Evolutionary conservation across 768 basidiomycete genomes (phyloP).

Genomic region (Mycena rebaudengoi): DNA sequence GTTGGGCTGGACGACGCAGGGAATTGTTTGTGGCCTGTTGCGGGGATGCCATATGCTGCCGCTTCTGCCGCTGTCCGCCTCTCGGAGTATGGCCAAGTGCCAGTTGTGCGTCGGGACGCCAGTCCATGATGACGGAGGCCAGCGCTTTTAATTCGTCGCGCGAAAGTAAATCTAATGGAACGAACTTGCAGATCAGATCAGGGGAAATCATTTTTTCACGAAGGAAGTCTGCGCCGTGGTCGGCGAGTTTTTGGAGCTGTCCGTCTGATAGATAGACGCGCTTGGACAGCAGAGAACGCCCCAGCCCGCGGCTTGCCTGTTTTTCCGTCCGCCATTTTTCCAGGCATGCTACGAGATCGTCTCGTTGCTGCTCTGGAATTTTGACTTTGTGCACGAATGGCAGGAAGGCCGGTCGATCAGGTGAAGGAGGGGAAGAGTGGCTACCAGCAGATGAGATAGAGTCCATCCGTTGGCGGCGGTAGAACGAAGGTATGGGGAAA

Average conservation of each 20-base stretch:
- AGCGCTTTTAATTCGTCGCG: neutral
- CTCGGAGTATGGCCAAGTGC: neutral
- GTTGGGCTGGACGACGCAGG: neutral
- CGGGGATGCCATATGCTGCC: neutral
- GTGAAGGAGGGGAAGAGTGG: neutral
- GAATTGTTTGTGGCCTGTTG: neutral
- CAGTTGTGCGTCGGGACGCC: constrained; percentile 7
- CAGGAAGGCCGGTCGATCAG: neutral
- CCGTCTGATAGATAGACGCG: neutral
- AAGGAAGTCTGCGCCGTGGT: constrained; percentile 1
- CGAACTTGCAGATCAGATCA: constrained; percentile 10
- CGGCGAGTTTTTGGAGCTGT: constrained; percentile 4
- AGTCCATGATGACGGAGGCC: constrained; percentile 7
- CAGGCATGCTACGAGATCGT: neutral
- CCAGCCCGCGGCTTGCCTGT: neutral
- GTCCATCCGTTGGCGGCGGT: constrained; percentile 9
- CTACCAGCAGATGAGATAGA: neutral
- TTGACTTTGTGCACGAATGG: neutral
- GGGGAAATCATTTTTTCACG: neutral
- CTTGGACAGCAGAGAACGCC: constrained; percentile 5
- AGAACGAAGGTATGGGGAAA: constrained; percentile 5
- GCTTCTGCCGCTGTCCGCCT: neutral
- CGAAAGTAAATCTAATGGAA: neutral
- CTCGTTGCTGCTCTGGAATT: constrained; percentile 1
- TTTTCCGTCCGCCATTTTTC: constrained; percentile 3